These are phyloP conservation scores for Calonectria henricotiae DNA, from an alignment of 2,329 filamentous ascomycete species.

Conservation along the genomic window DNA sequence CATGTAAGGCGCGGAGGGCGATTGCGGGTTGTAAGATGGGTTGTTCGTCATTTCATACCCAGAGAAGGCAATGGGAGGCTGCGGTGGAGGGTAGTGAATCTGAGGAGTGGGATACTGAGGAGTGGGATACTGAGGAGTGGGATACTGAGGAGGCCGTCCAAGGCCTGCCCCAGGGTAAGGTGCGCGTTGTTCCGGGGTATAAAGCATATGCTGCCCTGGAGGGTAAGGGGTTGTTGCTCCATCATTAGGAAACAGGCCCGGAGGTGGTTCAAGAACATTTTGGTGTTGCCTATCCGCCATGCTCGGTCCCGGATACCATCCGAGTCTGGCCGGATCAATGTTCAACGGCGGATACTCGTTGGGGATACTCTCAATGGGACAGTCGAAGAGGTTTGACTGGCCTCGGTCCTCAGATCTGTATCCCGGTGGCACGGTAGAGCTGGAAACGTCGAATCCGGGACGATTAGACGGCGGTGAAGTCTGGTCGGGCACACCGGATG, in stretches of 20 bases:
- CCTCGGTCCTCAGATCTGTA: neutral
- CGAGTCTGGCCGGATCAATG: neutral
- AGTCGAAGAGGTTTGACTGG: neutral
- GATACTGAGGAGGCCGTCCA: neutral
- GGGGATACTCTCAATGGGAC: neutral
- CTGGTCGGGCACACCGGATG: no score
- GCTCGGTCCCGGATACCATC: neutral
- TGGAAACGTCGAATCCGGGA: neutral
- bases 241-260: neutral
- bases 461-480: no score
- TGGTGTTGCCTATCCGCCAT: neutral
- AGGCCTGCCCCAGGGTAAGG: neutral
- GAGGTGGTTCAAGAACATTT: neutral
- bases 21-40: neutral
- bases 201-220: neutral
- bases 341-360: neutral
- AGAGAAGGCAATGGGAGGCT: no score
- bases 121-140: neutral
- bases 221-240: neutral
- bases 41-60: no score
- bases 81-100: neutral
- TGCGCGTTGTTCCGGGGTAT: no score
- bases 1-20: neutral
- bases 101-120: neutral
- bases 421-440: neutral